Evolutionary conservation across 2,329 filamentous ascomycete genomes (phyloP).

Genomic region (Aureobasidium uvarum): DNA sequence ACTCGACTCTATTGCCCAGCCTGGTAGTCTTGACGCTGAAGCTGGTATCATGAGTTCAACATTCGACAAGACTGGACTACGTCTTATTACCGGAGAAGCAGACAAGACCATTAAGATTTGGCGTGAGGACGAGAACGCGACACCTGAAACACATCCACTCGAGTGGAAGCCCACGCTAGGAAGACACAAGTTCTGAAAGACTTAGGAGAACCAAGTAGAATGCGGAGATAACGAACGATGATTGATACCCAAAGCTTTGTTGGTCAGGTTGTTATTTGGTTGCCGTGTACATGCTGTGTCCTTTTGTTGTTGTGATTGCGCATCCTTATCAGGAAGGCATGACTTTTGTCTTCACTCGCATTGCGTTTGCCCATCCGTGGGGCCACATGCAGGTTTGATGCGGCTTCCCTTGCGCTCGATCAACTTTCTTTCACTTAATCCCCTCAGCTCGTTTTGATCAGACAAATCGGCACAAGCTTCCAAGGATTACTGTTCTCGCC

Average conservation of each 20-base stretch:
- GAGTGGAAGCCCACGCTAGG: constrained; percentile 85
- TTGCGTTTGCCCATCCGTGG: not conserved
- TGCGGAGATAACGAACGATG: constrained; percentile 21
- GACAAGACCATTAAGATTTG: constrained; percentile 98
- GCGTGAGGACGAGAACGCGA: constrained; percentile 90
- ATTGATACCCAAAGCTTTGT: constrained; percentile 20
- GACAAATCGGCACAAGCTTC: not conserved
- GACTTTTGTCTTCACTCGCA: not conserved
- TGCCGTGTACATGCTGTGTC: constrained; percentile 1
- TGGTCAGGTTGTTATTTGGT: constrained; percentile 6
- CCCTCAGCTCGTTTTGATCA: not conserved
- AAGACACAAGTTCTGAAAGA: constrained; percentile 62
- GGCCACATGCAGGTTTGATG: constrained; percentile 6
- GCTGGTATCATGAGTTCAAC: constrained; percentile 92
- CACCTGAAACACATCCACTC: constrained; percentile 84
- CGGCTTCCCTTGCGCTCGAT: constrained; percentile 15
- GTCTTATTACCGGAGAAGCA: constrained; percentile 74
- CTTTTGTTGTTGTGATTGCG: not conserved
- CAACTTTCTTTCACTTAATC: not conserved
- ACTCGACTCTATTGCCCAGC: constrained; percentile 87
- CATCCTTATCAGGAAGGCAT: not conserved
- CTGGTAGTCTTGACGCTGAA: constrained; percentile 90
- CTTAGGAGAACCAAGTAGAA: constrained; percentile 7
- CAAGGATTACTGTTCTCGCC: not conserved
- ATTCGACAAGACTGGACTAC: constrained; percentile 72